Conservation (phyloP, 768 basidiomycete genomes). For the Mycena polygramma region DNA sequence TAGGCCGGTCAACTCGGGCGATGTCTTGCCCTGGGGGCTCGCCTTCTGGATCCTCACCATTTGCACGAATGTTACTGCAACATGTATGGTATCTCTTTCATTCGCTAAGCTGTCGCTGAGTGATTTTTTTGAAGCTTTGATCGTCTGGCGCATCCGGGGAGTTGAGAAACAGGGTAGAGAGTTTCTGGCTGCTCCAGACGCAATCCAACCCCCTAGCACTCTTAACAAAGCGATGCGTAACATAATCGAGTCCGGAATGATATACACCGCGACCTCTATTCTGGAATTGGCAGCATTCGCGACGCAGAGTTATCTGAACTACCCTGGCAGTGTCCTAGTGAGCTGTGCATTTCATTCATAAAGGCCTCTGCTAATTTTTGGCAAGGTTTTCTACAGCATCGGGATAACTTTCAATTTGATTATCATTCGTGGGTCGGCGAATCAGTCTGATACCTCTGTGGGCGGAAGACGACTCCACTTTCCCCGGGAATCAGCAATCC, state of each 20-base stretch:
- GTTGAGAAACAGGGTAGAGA: conserved; percentile 3
- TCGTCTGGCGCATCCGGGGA: conserved; percentile 19
- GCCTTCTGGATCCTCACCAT: conserved; percentile 17
- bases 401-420: conserved; percentile 23
- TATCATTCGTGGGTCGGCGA: conserved; percentile 12
- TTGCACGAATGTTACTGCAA: conserved; percentile 15
- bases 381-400: conserved; percentile 20
- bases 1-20: not conserved
- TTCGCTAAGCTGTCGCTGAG: not conserved
- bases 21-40: conserved; percentile 1
- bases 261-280: conserved; percentile 18
- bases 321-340: conserved; percentile 14
- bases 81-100: conserved; percentile 5
- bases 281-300: conserved; percentile 14
- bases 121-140: conserved; percentile 9
- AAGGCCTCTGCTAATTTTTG: too few species aligned
- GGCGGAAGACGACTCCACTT: not conserved
- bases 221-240: conserved; percentile 18
- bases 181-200: not conserved
- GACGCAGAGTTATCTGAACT: conserved; percentile 12
- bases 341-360: too few species aligned
- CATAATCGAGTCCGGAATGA: conserved; percentile 24
- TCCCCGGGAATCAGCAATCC: too few species aligned
- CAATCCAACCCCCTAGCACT: not conserved
- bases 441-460: too few species aligned